Conservation (phyloP, 495 filamentous ascomycete genomes). For the Lichenothelia convexa region DNA sequence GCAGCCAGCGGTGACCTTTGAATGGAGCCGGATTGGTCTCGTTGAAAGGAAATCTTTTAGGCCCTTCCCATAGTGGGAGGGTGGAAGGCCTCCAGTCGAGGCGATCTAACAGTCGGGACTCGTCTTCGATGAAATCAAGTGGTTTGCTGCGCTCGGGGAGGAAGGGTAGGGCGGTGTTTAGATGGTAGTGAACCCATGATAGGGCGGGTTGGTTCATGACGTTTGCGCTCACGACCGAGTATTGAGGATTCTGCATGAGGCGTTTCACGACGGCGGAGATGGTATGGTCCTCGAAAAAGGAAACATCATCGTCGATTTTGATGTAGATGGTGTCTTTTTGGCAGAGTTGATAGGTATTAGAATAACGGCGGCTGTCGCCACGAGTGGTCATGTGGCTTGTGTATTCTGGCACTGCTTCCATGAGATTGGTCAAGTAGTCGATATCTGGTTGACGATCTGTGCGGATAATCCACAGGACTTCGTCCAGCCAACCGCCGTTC, state of each 20-base stretch:
- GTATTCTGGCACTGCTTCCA: slow-evolving; percentile 12
- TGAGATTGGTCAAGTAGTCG: slow-evolving; percentile 24
- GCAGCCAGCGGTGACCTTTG: slow-evolving; percentile 28
- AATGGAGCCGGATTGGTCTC: slow-evolving; percentile 9
- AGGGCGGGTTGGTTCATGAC: slow-evolving; percentile 30
- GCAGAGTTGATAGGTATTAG: slow-evolving; percentile 15
- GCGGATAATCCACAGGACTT: slow-evolving; percentile 34
- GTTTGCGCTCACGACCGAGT: slow-evolving; percentile 33
- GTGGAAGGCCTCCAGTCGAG: slow-evolving; percentile 13
- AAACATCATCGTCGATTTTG: slow-evolving; percentile 38
- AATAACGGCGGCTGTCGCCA: slow-evolving; percentile 15
- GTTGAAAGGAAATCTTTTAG: slow-evolving; percentile 4
- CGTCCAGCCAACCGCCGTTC: slow-evolving; percentile 34
- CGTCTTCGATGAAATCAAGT: slow-evolving; percentile 2
- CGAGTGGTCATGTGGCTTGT: slow-evolving; percentile 12
- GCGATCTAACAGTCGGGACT: too few relatives aligned
- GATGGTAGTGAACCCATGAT: slow-evolving; percentile 27
- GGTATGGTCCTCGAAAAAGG: slow-evolving; percentile 32
- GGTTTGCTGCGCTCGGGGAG: slow-evolving; percentile 21
- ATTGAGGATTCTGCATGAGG: slow-evolving; percentile 28
- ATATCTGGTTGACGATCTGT: slow-evolving; percentile 29
- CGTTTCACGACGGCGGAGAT: slow-evolving; percentile 35
- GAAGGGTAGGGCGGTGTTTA: slow-evolving; percentile 28
- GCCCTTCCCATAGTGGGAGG: slow-evolving; percentile 7
- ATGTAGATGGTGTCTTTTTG: slow-evolving; percentile 22